Evolutionary conservation across 2,329 filamentous ascomycete genomes (phyloP).

Genomic region (Hypocreales sp.): DNA sequence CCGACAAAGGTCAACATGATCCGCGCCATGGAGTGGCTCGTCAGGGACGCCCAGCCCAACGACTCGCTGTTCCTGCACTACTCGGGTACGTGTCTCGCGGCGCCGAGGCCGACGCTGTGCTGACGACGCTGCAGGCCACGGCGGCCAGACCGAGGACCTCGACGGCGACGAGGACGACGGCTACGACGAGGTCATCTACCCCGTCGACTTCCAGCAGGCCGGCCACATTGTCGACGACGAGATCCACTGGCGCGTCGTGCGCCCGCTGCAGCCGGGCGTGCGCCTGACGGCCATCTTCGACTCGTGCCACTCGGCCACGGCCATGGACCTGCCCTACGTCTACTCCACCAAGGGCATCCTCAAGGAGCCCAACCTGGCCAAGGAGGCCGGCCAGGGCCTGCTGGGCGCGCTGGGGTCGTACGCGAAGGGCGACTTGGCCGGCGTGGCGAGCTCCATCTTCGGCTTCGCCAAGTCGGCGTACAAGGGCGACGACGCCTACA

Average conservation of each 20-base stretch:
- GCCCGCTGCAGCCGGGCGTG: constrained; percentile 64
- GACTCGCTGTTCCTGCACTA: constrained; percentile 68
- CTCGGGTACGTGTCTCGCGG: constrained; percentile 29
- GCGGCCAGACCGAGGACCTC: constrained; percentile 57
- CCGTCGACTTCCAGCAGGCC: constrained; percentile 53
- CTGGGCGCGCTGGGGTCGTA: constrained; percentile 63
- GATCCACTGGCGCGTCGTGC: constrained; percentile 65
- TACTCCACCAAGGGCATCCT: constrained; percentile 69
- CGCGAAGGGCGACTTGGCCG: constrained; percentile 66
- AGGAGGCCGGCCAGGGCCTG: constrained; percentile 61
- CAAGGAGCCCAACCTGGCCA: constrained; percentile 69
- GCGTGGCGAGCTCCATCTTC: constrained; percentile 68
- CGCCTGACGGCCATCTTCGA: constrained; percentile 73
- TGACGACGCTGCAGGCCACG: constrained; percentile 40
- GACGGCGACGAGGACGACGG: constrained; percentile 69
- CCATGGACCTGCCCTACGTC: constrained; percentile 62
- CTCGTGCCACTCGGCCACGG: constrained; percentile 66
- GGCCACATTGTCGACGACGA: constrained; percentile 68
- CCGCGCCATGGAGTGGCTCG: constrained; percentile 61
- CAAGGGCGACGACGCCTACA: constrained; percentile 60
- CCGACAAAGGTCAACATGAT: constrained; percentile 66
- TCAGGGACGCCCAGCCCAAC: constrained; percentile 54
- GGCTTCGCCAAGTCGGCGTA: constrained; percentile 80
- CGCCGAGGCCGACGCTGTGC: background rate
- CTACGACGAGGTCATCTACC: constrained; percentile 66